Evolutionary conservation across 1,284 basidiomycete genomes (phyloP).

Genomic region (Caloboletus firmus): DNA sequence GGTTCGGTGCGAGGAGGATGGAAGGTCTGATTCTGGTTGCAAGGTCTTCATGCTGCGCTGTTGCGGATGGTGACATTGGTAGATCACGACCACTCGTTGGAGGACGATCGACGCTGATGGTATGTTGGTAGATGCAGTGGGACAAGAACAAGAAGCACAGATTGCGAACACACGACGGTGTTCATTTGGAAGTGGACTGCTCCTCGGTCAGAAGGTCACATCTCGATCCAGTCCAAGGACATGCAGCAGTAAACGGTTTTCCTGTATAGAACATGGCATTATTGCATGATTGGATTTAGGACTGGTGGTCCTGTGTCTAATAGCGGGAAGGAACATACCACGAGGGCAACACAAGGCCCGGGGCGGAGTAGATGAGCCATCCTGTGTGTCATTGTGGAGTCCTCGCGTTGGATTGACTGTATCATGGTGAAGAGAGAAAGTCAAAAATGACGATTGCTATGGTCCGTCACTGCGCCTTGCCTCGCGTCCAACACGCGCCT

Average conservation of each 20-base stretch:
- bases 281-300: background rate
- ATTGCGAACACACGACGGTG: background rate
- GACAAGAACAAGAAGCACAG: slow-evolving; percentile 9
- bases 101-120: slow-evolving; percentile 1
- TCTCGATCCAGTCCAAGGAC: slow-evolving; percentile 22
- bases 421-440: background rate
- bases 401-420: background rate
- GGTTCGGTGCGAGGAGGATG: slow-evolving; percentile 19
- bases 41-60: background rate
- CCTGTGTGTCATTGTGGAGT: slow-evolving; percentile 13
- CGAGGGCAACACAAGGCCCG: slow-evolving; percentile 1
- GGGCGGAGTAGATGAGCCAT: slow-evolving; percentile 5
- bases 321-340: background rate
- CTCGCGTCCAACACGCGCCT: slow-evolving; percentile 22
- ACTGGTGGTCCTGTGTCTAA: background rate
- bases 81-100: slow-evolving; percentile 8
- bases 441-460: background rate
- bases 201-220: background rate
- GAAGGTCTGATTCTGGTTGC: slow-evolving; percentile 9
- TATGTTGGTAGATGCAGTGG: slow-evolving; percentile 11
- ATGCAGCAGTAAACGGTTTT: slow-evolving; percentile 1
- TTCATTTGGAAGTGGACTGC: slow-evolving; percentile 28
- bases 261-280: slow-evolving; percentile 3
- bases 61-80: slow-evolving; percentile 14
- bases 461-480: background rate